These are phyloP conservation scores for Chrysosporium keratinophilum DNA, from an alignment of 2,329 filamentous ascomycete genomes.

Conservation along the genomic window DNA sequence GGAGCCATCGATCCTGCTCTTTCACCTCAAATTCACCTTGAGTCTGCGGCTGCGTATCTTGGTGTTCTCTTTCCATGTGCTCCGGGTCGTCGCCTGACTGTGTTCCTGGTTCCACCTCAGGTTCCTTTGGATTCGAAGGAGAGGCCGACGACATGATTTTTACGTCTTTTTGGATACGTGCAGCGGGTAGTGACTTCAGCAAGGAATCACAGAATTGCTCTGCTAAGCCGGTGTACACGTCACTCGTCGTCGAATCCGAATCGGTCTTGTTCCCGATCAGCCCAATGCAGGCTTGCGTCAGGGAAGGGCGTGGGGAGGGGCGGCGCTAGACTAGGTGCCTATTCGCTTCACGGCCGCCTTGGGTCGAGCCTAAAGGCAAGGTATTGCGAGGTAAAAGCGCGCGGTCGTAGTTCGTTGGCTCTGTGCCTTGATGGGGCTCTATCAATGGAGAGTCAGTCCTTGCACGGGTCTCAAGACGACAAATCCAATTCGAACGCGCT, in stretches of 20 bases:
- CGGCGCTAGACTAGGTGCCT: not conserved
- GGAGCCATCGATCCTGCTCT: slow-evolving; percentile 98
- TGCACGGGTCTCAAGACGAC: slow-evolving; percentile 8
- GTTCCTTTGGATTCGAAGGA: slow-evolving; percentile 63
- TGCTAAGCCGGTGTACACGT: slow-evolving; percentile 38
- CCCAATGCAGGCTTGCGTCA: slow-evolving; percentile 15
- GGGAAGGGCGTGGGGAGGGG: not conserved
- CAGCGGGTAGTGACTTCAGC: slow-evolving; percentile 29
- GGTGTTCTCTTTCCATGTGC: slow-evolving; percentile 64
- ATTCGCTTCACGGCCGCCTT: slow-evolving; percentile 16
- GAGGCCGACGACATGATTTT: slow-evolving; percentile 93
- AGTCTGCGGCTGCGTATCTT: slow-evolving; percentile 63
- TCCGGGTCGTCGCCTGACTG: slow-evolving; percentile 86
- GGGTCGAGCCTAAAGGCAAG: slow-evolving; percentile 10
- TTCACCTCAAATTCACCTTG: slow-evolving; percentile 96
- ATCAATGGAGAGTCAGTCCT: slow-evolving; percentile 4
- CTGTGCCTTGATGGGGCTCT: slow-evolving; percentile 8
- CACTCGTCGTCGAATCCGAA: slow-evolving; percentile 21
- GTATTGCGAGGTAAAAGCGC: slow-evolving; percentile 1
- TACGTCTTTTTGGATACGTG: slow-evolving; percentile 32
- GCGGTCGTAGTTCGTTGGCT: slow-evolving; percentile 7
- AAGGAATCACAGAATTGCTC: slow-evolving; percentile 27
- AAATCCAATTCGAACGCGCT: slow-evolving; percentile 4
- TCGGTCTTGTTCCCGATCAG: slow-evolving; percentile 13
- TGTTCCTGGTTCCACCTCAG: slow-evolving; percentile 80